A percentile compares a stretch with the other conserved stretches of the same genome.
phyloP scores from a whole-genome alignment of 2,329 filamentous ascomycete genomes.

The Colletotrichum acutatum region DNA sequence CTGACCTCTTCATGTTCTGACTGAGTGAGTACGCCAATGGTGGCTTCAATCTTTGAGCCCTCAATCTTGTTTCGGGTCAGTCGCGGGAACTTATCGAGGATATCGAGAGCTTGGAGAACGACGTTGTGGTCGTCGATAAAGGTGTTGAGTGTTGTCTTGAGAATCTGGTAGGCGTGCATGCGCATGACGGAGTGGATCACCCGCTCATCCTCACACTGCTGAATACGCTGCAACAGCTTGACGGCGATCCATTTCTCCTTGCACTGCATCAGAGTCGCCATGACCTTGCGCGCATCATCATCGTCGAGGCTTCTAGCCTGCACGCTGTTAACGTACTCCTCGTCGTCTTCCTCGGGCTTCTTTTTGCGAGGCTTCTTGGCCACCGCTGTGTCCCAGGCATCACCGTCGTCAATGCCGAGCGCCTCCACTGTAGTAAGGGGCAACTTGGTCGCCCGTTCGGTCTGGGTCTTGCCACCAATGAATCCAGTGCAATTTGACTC shows the following conservation, averaged over 20 bases:
- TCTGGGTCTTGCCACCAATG: constrained; percentile 98
- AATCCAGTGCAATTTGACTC: constrained; percentile 96
- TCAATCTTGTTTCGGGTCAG: constrained; percentile 97
- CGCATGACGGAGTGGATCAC: constrained; percentile 90
- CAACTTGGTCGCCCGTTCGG: constrained; percentile 92
- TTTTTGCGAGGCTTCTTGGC: constrained; percentile 93
- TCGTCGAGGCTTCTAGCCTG: constrained; percentile 83
- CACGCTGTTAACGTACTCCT: constrained; percentile 93
- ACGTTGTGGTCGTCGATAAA: constrained; percentile 94
- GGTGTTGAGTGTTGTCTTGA: constrained; percentile 85
- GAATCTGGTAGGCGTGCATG: constrained; percentile 96
- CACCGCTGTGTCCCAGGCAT: constrained; percentile 91
- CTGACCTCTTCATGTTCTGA: constrained; percentile 82
- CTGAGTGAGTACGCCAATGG: constrained; percentile 74
- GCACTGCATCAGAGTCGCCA: constrained; percentile 96
- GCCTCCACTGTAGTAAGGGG: constrained; percentile 92
- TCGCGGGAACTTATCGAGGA: constrained; percentile 88
- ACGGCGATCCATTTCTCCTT: constrained; percentile 99
- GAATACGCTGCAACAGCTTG: constrained; percentile 90
- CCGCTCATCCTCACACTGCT: constrained; percentile 85
- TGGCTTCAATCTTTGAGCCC: constrained; percentile 92
- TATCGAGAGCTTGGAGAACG: constrained; percentile 87
- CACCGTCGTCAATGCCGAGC: constrained; percentile 91
- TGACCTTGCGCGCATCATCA: constrained; percentile 89
- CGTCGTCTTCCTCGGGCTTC: constrained; percentile 89